These are phyloP conservation scores for Stachybotrys chlorohalonatus DNA, from an alignment of 2,329 filamentous ascomycete species.

Conservation along the genomic window DNA sequence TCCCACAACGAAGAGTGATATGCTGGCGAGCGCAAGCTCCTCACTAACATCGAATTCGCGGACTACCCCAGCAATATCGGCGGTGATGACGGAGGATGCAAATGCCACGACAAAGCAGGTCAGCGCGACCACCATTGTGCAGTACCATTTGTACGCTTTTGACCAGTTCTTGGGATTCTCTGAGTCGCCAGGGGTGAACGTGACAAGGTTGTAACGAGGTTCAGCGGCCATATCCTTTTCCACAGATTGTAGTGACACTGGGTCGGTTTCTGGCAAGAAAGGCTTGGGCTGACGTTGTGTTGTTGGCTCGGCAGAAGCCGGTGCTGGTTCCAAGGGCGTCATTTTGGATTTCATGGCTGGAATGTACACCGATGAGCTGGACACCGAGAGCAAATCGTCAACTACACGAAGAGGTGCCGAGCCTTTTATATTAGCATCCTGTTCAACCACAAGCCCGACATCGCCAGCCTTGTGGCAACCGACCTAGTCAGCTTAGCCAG, in stretches of 20 bases:
- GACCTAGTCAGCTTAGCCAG: not conserved
- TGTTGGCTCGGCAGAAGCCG: not conserved
- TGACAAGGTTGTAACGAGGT: conserved; percentile 42
- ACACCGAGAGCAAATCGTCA: not conserved
- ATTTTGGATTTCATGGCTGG: not conserved
- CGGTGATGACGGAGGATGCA: conserved; percentile 66
- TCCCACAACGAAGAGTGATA: conserved; percentile 72
- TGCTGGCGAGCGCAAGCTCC: conserved; percentile 63
- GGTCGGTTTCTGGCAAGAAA: no score
- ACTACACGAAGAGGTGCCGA: not conserved
- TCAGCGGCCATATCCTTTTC: conserved; percentile 3
- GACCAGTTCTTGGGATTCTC: conserved; percentile 84
- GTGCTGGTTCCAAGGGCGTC: not conserved
- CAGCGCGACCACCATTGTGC: conserved; percentile 73
- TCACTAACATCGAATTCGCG: conserved; percentile 58
- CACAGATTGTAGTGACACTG: no score
- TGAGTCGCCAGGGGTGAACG: conserved; percentile 60
- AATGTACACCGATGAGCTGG: not conserved
- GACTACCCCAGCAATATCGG: conserved; percentile 58
- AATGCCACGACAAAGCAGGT: conserved; percentile 70
- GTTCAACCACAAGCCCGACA: not conserved
- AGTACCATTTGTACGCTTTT: conserved; percentile 71
- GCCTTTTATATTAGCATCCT: not conserved
- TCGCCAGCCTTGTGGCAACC: not conserved
- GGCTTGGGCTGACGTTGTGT: not conserved